Evolutionary conservation across 768 basidiomycete species (phyloP).

Genomic region (Leccinum fibrillosum): DNA sequence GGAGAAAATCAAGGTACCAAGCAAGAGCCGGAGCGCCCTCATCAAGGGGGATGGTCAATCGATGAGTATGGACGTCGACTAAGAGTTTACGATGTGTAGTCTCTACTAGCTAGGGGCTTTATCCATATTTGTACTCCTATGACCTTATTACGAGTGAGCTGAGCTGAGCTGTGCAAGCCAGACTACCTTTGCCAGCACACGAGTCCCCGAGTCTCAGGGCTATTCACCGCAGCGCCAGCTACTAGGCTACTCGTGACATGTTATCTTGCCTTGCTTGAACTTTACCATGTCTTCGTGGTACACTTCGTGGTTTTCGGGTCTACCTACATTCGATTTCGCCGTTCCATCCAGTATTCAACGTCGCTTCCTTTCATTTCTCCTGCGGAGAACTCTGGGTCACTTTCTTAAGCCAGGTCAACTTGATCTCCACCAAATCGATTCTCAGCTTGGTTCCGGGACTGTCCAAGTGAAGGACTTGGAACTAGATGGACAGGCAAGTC

Average conservation of each 20-base stretch:
- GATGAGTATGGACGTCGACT: slow-evolving; percentile 92
- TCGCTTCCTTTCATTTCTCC: slow-evolving; percentile 85
- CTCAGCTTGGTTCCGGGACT: slow-evolving; percentile 88
- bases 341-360: slow-evolving; percentile 76
- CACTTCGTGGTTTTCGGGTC: slow-evolving; percentile 48
- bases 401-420: slow-evolving; percentile 88
- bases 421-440: slow-evolving; percentile 82
- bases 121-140: slow-evolving; percentile 15
- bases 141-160: neutral
- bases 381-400: slow-evolving; percentile 80
- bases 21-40: slow-evolving; percentile 67
- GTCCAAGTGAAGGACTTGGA: slow-evolving; percentile 84
- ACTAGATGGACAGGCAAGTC: slow-evolving; percentile 67
- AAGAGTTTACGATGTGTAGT: slow-evolving; percentile 16
- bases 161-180: neutral
- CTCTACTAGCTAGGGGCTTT: slow-evolving; percentile 15
- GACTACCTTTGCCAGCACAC: neutral
- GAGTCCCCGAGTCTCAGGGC: neutral
- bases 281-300: slow-evolving; percentile 51
- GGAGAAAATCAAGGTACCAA: slow-evolving; percentile 76
- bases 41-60: slow-evolving; percentile 79
- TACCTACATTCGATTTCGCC: slow-evolving; percentile 64
- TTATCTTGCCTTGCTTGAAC: slow-evolving; percentile 11
- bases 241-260: slow-evolving; percentile 14
- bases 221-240: slow-evolving; percentile 4